A percentile compares a stretch with the other conserved stretches of the same genome.
Conservation (phyloP, 371 early-diverging fungal genomes). For the Rhizopus stolonifer region DNA sequence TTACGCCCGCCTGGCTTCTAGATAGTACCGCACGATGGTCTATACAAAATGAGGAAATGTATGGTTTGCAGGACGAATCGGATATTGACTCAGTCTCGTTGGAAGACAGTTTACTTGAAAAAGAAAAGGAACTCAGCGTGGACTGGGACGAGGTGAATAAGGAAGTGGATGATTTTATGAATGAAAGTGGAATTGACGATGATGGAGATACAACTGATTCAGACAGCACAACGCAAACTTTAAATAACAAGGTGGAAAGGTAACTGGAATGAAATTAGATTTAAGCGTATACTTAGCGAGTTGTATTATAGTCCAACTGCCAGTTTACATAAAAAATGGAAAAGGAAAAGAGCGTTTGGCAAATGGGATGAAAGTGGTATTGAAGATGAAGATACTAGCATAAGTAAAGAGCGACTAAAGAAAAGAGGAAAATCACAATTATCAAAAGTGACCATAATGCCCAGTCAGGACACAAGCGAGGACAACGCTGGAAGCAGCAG, state of each 20-base stretch:
- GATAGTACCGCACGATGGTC: conserved; percentile 57
- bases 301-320: conserved; percentile 17
- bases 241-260: conserved; percentile 19
- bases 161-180: conserved; percentile 60
- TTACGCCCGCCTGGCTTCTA: conserved; percentile 59
- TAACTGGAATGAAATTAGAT: too few species aligned
- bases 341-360: neutral
- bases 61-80: conserved; percentile 37
- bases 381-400: conserved; percentile 2
- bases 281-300: too few species aligned
- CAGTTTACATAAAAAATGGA: conserved; percentile 13
- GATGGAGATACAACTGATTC: conserved; percentile 47
- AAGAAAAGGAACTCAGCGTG: conserved; percentile 45
- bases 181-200: conserved; percentile 57
- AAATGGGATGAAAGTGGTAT: conserved; percentile 18
- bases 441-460: conserved; percentile 32
- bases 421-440: conserved; percentile 32
- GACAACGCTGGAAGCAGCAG: neutral
- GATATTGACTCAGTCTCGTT: conserved; percentile 29
- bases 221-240: conserved; percentile 8
- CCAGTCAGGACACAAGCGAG: conserved; percentile 7
- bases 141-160: conserved; percentile 59
- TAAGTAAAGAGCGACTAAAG: neutral
- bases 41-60: conserved; percentile 50
- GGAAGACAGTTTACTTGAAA: conserved; percentile 31